Evolutionary conservation across 345 rosid species (phyloP).

Genomic region (Arabidopsis suecica): DNA sequence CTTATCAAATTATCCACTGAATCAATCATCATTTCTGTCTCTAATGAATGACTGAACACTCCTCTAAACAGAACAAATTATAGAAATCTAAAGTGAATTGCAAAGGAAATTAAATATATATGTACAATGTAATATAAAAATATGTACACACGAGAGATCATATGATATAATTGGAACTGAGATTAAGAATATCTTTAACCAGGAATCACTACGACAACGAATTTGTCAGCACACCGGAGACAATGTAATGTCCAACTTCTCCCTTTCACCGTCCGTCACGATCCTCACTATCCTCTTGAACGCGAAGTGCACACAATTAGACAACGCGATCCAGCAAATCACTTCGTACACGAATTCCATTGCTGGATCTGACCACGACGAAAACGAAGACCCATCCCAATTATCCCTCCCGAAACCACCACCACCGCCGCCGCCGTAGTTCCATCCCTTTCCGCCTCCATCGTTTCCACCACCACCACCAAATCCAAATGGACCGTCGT

Average conservation of each 20-base stretch:
- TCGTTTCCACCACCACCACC: slow-evolving; percentile 54
- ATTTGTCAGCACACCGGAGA: slow-evolving; percentile 55
- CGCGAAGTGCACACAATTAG: slow-evolving; percentile 86
- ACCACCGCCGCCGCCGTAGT: slow-evolving; percentile 56
- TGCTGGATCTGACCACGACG: slow-evolving; percentile 65
- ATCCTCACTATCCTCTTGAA: slow-evolving; percentile 72
- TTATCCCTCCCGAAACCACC: slow-evolving; percentile 58
- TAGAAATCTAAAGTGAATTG: background rate
- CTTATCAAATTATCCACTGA: background rate
- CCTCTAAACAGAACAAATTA: background rate
- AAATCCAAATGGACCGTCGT: slow-evolving; percentile 52
- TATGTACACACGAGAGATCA: slow-evolving; percentile 14
- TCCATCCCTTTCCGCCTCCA: slow-evolving; percentile 79
- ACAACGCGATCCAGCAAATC: slow-evolving; percentile 86
- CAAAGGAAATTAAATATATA: slow-evolving; percentile 12
- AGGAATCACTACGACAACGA: background rate
- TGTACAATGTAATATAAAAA: slow-evolving; percentile 27
- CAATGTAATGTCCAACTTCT: slow-evolving; percentile 62
- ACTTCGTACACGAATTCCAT: slow-evolving; percentile 89
- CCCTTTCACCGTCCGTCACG: slow-evolving; percentile 59
- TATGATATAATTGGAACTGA: background rate
- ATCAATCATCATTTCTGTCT: background rate
- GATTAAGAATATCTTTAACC: slow-evolving; percentile 1
- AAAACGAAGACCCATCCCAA: slow-evolving; percentile 71
- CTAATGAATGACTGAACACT: background rate